Conservation (phyloP, 345 rosid genomes). For the Trapa bicornis region DNA sequence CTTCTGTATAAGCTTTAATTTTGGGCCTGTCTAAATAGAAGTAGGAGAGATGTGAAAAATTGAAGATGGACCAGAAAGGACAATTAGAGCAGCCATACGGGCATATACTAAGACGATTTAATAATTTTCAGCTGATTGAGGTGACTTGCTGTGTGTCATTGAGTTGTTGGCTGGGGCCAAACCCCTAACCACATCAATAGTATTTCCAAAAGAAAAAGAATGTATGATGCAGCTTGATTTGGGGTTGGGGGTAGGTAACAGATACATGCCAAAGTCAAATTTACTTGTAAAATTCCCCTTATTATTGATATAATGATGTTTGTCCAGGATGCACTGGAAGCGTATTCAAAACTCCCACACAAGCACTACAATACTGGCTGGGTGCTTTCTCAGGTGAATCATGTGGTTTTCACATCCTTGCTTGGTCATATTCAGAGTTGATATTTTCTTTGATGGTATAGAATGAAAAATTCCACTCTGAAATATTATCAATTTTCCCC, state of each 20-base stretch:
- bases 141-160: neutral
- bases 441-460: neutral
- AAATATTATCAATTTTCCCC: too few species aligned
- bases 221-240: too few species aligned
- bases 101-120: neutral
- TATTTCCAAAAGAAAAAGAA: neutral
- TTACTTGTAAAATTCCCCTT: neutral
- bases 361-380: slow-evolving; percentile 89
- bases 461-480: neutral
- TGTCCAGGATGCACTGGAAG: slow-evolving; percentile 73
- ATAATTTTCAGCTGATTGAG: neutral
- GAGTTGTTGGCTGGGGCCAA: neutral
- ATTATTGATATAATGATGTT: slow-evolving; percentile 8
- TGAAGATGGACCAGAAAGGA: neutral
- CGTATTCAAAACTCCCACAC: slow-evolving; percentile 61
- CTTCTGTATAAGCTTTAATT: neutral
- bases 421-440: neutral
- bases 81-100: neutral
- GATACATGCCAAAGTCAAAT: neutral
- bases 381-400: slow-evolving; percentile 88
- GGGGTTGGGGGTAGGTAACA: neutral
- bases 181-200: neutral
- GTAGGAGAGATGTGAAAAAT: too few species aligned
- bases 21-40: too few species aligned
- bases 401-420: neutral